A percentile compares a stretch with the other conserved stretches of the same genome.
Conservation (phyloP, 306 rosid genomes). For the Prunus fruticosa region DNA sequence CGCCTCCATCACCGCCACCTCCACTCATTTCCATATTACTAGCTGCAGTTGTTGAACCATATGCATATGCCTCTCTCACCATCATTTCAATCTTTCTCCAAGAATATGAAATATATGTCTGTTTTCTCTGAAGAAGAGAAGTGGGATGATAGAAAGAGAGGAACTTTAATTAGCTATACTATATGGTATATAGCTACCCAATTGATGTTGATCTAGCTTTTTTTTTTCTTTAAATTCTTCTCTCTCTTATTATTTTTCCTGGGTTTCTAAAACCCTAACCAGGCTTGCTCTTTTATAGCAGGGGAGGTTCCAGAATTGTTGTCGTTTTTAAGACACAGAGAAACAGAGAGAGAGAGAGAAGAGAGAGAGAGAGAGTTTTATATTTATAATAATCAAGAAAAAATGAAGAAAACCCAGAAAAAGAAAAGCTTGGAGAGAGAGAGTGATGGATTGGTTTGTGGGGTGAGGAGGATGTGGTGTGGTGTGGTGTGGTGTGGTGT, state of each 20-base stretch:
- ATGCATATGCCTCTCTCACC: slow-evolving; percentile 4
- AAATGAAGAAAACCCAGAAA: not conserved
- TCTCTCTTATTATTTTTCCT: not conserved
- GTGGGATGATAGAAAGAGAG: not conserved
- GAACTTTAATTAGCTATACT: not conserved
- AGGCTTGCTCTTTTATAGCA: slow-evolving; percentile 38
- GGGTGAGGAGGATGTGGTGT: not conserved
- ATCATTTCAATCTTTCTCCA: not conserved
- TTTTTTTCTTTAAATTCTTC: too few species aligned
- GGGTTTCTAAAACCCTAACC: slow-evolving; percentile 39
- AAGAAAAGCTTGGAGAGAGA: slow-evolving; percentile 1
- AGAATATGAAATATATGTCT: not conserved
- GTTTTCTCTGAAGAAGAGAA: not conserved
- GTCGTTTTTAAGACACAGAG: slow-evolving; percentile 32
- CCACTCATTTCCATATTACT: not conserved
- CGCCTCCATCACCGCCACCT: slow-evolving; percentile 8
- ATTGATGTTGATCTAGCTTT: not conserved
- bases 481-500: not conserved
- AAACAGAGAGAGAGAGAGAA: not conserved
- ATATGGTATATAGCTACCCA: not conserved
- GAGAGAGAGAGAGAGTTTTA: too few species aligned
- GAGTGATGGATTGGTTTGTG: not conserved
- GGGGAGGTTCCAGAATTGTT: slow-evolving; percentile 46
- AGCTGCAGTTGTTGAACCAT: not conserved
- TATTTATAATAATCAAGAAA: not conserved